Evolutionary conservation across 2,329 filamentous ascomycete genomes (phyloP), one percentile per base, ranked within the genome.

Genomic region (Pseudogymnoascus verrucosus): DNA sequence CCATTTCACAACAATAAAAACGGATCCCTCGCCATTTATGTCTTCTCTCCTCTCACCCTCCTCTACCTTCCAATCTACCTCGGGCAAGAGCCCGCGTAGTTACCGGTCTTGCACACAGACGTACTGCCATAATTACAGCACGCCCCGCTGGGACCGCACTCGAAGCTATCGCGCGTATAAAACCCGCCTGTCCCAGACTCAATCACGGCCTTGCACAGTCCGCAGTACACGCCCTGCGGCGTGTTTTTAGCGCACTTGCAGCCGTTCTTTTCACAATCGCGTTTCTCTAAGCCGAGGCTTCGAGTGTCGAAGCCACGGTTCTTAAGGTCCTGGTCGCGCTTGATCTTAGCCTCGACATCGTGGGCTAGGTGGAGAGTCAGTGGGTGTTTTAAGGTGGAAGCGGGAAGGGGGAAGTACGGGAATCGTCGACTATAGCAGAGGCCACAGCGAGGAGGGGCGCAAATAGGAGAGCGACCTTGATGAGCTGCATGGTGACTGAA

Each of bases 381-480:
- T n/a, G 51, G n/a, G 6, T 12, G 14, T 21, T 16, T 19, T 34
- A 7, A 34, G 8, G 51, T 63, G 65, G n/a, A 68, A 16, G 21
- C 60, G 47, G 28, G 19, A 37, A 70, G 64, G 72, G 67, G 31
- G 67, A 67, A 14, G 67, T 67, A 64, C 72, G 71, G 40, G 69
- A 69, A 39, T 66, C 65, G 51, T 67, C 67, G 62, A 68, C 64
- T 47, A 65, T 65, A 19, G 68, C 65, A 26, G 70, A 28, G 60
- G 63, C 68, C 39, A 67, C 68, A 54, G 68, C 31, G 39, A 57
- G 11, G 51, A 57, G 51, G 26, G 51, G 51, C 51, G 65, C 62
- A 8, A 68, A 47, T 37, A 70, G 51, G 57, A 63, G 31, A 44
- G 65, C 61, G 44, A 68, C 66, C 62, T 68, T 72, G 70, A 73